Percentiles rank a stretch among this genome's conserved stretches.
These are phyloP conservation scores for Syncephalastrum racemosum DNA, from an alignment of 371 early-diverging fungal genomes.

Conservation along the genomic window DNA sequence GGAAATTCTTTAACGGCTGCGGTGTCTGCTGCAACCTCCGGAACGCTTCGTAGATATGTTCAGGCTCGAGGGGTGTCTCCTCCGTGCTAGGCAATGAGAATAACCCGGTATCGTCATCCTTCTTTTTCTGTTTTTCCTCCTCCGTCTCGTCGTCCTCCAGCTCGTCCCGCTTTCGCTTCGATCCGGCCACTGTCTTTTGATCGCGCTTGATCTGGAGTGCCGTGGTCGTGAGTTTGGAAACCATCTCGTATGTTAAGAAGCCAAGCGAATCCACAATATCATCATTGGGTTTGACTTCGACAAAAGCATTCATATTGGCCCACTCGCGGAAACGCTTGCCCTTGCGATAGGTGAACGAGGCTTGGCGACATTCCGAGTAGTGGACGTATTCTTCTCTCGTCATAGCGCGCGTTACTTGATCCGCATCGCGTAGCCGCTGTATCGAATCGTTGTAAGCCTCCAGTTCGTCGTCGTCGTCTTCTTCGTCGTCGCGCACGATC, in stretches of 20 bases:
- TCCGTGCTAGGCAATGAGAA: slow-evolving; percentile 78
- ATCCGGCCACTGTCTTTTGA: slow-evolving; percentile 26
- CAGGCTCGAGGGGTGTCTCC: slow-evolving; percentile 78
- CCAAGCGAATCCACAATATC: slow-evolving; percentile 97
- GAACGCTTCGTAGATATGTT: slow-evolving; percentile 92
- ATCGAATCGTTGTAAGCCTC: slow-evolving; percentile 89
- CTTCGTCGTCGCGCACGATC: slow-evolving; percentile 68
- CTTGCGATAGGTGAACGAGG: slow-evolving; percentile 96
- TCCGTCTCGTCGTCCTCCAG: slow-evolving; percentile 35
- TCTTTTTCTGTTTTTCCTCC: slow-evolving; percentile 11
- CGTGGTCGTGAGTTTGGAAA: slow-evolving; percentile 86
- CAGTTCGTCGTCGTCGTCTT: slow-evolving; percentile 82
- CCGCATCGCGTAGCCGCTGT: slow-evolving; percentile 77
- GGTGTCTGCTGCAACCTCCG: slow-evolving; percentile 72
- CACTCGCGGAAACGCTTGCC: slow-evolving; percentile 94
- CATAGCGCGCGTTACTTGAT: slow-evolving; percentile 94
- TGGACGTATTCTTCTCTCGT: slow-evolving; percentile 98
- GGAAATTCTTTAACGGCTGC: slow-evolving; percentile 73
- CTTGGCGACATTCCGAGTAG: slow-evolving; percentile 97
- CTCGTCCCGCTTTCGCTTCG: slow-evolving; percentile 42
- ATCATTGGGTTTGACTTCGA: slow-evolving; percentile 87
- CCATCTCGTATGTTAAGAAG: slow-evolving; percentile 96
- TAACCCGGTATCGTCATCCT: slow-evolving; percentile 46
- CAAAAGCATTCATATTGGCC: slow-evolving; percentile 85
- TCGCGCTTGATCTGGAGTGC: slow-evolving; percentile 79